These are phyloP conservation scores for Cordyceps javanica DNA, from an alignment of 2,329 filamentous ascomycete genomes.

Conservation along the genomic window DNA sequence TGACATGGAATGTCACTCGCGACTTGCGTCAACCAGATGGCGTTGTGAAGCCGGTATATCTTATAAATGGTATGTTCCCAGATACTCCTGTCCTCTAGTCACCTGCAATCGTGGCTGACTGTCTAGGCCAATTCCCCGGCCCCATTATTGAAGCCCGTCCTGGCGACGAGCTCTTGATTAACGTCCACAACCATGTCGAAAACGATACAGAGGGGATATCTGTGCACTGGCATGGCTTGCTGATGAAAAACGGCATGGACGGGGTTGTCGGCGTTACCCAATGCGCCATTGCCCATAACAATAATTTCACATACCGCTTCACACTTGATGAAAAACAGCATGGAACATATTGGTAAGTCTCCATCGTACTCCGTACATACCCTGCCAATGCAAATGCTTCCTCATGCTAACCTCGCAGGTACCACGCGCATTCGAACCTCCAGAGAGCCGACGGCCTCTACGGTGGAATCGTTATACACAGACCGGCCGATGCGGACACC, in stretches of 20 bases:
- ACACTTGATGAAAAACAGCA: slow-evolving; percentile 7
- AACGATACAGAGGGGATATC: slow-evolving; percentile 35
- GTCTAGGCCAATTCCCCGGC: slow-evolving; percentile 36
- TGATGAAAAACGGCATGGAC: slow-evolving; percentile 62
- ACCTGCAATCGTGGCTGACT: slow-evolving; percentile 18
- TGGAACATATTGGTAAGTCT: slow-evolving; percentile 12
- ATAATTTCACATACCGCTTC: slow-evolving; percentile 44
- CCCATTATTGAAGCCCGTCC: slow-evolving; percentile 38
- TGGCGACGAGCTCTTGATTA: slow-evolving; percentile 36
- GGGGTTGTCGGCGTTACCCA: slow-evolving; percentile 46
- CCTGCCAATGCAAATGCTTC: no score
- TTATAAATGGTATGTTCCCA: slow-evolving; percentile 38
- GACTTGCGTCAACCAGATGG: slow-evolving; percentile 39
- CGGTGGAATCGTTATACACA: slow-evolving; percentile 14
- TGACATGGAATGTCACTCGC: slow-evolving; percentile 34
- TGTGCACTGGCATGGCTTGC: slow-evolving; percentile 65
- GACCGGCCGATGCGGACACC: not conserved
- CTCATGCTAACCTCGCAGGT: slow-evolving; percentile 38
- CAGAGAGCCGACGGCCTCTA: slow-evolving; percentile 15
- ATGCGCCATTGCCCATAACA: slow-evolving; percentile 45
- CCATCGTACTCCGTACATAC: no score
- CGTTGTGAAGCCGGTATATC: slow-evolving; percentile 41
- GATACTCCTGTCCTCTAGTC: not conserved
- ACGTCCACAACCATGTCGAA: slow-evolving; percentile 32
- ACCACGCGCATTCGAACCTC: slow-evolving; percentile 17